phyloP scores from a whole-genome alignment of 2,329 filamentous ascomycete genomes.

The Diaporthe nobilis region DNA sequence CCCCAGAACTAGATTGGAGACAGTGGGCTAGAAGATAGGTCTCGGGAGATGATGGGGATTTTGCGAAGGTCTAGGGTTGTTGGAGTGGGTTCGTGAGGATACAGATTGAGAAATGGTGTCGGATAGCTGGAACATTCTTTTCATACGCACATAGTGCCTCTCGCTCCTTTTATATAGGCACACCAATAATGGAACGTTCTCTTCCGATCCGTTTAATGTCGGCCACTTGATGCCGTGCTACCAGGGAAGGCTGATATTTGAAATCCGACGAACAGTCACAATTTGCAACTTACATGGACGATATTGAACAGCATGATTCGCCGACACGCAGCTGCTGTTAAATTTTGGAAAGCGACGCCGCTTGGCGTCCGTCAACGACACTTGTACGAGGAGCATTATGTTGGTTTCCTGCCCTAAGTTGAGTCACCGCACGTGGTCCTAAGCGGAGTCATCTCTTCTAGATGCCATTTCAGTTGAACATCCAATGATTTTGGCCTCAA shows the following conservation, averaged over 20 bases:
- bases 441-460: neutral
- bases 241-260: neutral
- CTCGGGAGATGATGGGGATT: neutral
- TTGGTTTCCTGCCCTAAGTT: neutral
- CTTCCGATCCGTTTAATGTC: too few species aligned
- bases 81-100: neutral
- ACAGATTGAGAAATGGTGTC: neutral
- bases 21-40: neutral
- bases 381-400: neutral
- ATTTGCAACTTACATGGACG: neutral
- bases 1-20: neutral
- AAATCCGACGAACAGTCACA: neutral
- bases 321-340: neutral
- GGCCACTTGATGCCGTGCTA: neutral
- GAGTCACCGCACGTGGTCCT: neutral
- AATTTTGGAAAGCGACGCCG: neutral
- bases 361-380: neutral
- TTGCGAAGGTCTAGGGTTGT: neutral
- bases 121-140: neutral
- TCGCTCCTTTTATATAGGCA: neutral
- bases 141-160: neutral
- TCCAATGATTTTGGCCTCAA: too few species aligned
- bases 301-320: neutral
- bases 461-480: neutral
- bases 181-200: neutral